Conservation (phyloP, 2,329 filamentous ascomycete species). For the Paecilomyces niveus region DNA sequence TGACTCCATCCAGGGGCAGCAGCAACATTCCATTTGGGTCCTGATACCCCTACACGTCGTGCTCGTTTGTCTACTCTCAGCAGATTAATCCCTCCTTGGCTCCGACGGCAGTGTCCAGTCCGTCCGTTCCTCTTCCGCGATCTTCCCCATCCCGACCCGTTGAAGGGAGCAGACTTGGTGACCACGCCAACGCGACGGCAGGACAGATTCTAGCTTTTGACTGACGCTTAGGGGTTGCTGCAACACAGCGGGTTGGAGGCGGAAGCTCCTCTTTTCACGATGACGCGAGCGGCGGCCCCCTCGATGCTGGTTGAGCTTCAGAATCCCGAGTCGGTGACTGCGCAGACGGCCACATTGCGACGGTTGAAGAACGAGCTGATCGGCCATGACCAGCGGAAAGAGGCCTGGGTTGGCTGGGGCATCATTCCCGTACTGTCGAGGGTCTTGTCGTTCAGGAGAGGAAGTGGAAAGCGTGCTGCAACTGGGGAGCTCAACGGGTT, state of each 20-base stretch:
- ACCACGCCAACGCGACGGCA: background rate
- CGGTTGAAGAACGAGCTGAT: constrained; percentile 82
- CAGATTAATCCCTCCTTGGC: background rate
- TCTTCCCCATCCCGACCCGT: background rate
- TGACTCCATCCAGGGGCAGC: background rate
- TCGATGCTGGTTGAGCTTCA: constrained; percentile 53
- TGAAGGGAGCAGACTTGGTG: background rate
- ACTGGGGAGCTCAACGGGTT: constrained; percentile 22
- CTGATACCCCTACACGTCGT: background rate
- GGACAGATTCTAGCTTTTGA: constrained; percentile 6
- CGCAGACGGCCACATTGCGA: constrained; percentile 53
- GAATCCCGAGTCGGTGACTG: constrained; percentile 40
- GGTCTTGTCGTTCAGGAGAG: constrained; percentile 40
- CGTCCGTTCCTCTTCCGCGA: background rate
- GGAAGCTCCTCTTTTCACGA: constrained; percentile 29
- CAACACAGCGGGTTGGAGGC: constrained; percentile 15
- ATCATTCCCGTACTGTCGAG: constrained; percentile 49
- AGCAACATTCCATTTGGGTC: background rate
- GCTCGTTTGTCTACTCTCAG: background rate
- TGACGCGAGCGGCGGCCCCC: constrained; percentile 49
- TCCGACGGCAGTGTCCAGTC: background rate
- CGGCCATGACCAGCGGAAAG: constrained; percentile 81
- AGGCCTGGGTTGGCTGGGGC: constrained; percentile 65
- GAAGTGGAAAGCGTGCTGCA: constrained; percentile 24
- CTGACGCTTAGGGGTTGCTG: constrained; percentile 1